These are phyloP conservation scores for Dactylellina sp. DNA, from an alignment of 2,329 filamentous ascomycete species.

Conservation along the genomic window DNA sequence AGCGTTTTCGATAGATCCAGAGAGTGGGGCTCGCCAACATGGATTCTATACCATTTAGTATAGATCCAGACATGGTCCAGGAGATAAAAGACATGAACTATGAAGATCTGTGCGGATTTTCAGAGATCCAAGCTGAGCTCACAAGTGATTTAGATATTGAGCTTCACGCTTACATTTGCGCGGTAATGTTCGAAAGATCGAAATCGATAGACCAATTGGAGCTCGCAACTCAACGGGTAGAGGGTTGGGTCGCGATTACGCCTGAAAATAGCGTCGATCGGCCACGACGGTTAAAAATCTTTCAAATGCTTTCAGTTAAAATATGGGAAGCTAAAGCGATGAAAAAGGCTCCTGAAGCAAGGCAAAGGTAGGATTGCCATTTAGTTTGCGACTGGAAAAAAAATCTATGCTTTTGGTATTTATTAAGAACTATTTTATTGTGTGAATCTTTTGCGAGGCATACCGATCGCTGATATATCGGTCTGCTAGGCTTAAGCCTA, in stretches of 20 bases:
- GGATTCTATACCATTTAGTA: background rate
- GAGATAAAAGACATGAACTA: background rate
- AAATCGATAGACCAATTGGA: background rate
- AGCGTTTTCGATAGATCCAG: too few relatives aligned
- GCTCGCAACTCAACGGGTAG: background rate
- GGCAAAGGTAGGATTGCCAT: too few relatives aligned
- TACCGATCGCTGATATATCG: too few relatives aligned
- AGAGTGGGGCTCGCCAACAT: background rate
- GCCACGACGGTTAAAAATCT: too few relatives aligned
- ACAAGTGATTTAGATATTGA: background rate
- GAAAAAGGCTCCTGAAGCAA: too few relatives aligned
- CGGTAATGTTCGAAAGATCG: background rate
- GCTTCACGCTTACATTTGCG: background rate
- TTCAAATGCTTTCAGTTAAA: too few relatives aligned
- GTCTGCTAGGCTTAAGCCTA: too few relatives aligned
- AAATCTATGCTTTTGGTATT: too few relatives aligned
- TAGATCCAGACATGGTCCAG: background rate
- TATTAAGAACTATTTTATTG: too few relatives aligned
- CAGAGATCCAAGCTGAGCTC: background rate
- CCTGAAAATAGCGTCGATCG: background rate
- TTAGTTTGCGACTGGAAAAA: too few relatives aligned
- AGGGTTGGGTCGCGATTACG: slow-evolving; percentile 9
- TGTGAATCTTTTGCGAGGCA: too few relatives aligned
- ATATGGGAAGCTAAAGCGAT: too few relatives aligned
- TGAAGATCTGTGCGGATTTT: background rate